Percentiles rank a stretch among this genome's conserved stretches.
Evolutionary conservation across 257 asterid genomes (phyloP).

Genomic region (Voacanga thouarsii): DNA sequence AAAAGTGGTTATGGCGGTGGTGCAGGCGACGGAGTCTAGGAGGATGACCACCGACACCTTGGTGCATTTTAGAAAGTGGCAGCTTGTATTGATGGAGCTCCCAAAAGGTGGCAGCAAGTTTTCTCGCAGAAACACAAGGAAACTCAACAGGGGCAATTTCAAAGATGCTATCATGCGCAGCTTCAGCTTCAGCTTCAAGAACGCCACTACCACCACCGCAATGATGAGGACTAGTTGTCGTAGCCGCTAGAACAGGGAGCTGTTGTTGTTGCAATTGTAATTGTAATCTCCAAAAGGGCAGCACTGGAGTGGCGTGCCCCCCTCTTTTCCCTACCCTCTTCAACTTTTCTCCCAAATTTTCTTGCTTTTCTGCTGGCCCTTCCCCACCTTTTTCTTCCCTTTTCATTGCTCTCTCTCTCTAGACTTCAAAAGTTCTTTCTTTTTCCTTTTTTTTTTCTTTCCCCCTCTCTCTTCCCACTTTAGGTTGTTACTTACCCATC

Average conservation of each 20-base stretch:
- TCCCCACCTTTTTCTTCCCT: constrained; percentile 49
- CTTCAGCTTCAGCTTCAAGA: constrained; percentile 19
- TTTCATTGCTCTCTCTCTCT: constrained; percentile 45
- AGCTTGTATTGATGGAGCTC: constrained; percentile 61
- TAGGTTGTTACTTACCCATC: constrained; percentile 27
- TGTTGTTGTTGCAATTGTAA: constrained; percentile 20
- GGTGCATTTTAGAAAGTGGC: constrained; percentile 59
- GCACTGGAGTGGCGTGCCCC: constrained; percentile 74
- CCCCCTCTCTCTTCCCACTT: constrained; percentile 22
- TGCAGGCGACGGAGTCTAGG: constrained; percentile 65
- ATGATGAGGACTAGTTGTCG: background rate
- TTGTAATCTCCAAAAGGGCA: constrained; percentile 61
- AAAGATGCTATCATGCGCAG: constrained; percentile 25
- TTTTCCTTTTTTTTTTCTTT: constrained; percentile 22
- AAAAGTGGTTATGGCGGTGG: constrained; percentile 33
- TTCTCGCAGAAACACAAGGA: constrained; percentile 65
- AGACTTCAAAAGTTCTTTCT: constrained; percentile 12
- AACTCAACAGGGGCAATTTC: constrained; percentile 20
- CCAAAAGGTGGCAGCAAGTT: constrained; percentile 85
- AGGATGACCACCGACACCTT: constrained; percentile 38
- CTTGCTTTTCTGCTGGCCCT: constrained; percentile 69
- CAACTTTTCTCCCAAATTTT: constrained; percentile 80
- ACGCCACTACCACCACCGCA: background rate
- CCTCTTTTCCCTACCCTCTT: constrained; percentile 69
- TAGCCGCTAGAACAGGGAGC: constrained; percentile 1